Conservation (phyloP, 164 flowering plant genomes). For the Platanus orientalis region DNA sequence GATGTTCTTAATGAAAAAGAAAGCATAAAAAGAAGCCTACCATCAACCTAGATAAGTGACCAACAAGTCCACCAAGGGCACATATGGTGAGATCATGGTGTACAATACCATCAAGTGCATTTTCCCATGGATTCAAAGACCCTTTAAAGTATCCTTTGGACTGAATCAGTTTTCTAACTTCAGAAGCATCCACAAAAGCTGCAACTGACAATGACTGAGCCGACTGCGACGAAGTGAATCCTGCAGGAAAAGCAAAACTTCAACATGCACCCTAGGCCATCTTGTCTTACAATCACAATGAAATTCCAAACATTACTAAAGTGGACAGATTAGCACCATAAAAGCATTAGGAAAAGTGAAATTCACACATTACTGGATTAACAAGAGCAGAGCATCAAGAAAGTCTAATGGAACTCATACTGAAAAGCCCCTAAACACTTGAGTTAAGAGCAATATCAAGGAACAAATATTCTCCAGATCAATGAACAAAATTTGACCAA, state of each 20-base stretch:
- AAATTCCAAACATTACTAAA: neutral
- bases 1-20: neutral
- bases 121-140: slow-evolving; percentile 37
- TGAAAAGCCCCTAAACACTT: no score
- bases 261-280: neutral
- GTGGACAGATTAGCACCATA: no score
- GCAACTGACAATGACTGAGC: slow-evolving; percentile 45
- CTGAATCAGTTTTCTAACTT: slow-evolving; percentile 55
- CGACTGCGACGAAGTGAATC: slow-evolving; percentile 42
- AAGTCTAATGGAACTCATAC: no score
- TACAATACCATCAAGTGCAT: slow-evolving; percentile 38
- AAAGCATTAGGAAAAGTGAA: no score
- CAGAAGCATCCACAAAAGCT: slow-evolving; percentile 54
- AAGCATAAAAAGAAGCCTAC: slow-evolving; percentile 32
- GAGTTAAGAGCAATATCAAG: no score
- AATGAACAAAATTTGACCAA: no score
- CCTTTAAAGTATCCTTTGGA: slow-evolving; percentile 66
- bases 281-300: neutral
- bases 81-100: slow-evolving; percentile 45
- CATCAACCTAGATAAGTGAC: slow-evolving; percentile 77
- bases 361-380: no score
- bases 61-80: slow-evolving; percentile 80
- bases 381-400: no score
- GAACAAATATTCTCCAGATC: no score
- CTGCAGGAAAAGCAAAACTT: slow-evolving; percentile 33